These are phyloP conservation scores for Trypanosoma vivax DNA, from an alignment of 208 protist species.

Conservation along the genomic window DNA sequence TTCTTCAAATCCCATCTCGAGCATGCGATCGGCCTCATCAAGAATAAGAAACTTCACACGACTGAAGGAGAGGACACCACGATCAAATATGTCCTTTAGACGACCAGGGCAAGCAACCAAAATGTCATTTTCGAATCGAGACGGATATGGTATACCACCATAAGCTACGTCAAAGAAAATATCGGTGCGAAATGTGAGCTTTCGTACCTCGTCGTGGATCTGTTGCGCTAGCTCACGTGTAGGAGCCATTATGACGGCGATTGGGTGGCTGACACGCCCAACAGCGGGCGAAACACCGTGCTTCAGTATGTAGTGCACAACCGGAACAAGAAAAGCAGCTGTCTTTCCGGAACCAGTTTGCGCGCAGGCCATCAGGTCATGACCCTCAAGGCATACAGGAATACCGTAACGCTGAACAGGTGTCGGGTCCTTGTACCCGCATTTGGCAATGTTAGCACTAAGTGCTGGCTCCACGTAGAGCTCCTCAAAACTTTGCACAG, in stretches of 20 bases:
- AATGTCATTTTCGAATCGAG: constrained; percentile 94
- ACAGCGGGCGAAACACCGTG: constrained; percentile 63
- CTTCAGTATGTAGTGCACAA: constrained; percentile 93
- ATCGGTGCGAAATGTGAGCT: constrained; percentile 93
- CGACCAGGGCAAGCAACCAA: constrained; percentile 88
- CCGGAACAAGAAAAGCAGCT: constrained; percentile 96
- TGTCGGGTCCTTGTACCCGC: constrained; percentile 95
- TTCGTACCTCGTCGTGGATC: constrained; percentile 94
- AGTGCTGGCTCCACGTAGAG: constrained; percentile 82
- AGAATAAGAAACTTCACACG: constrained; percentile 92
- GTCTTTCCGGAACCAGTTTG: constrained; percentile 99
- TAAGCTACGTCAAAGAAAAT: constrained; percentile 95
- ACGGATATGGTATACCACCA: constrained; percentile 92
- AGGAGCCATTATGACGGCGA: constrained; percentile 92
- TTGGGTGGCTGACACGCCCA: constrained; percentile 47
- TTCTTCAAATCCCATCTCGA: constrained; percentile 99
- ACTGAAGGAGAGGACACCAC: constrained; percentile 73
- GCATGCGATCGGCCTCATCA: constrained; percentile 98
- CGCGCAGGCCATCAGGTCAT: constrained; percentile 98
- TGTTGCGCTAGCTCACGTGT: constrained; percentile 95
- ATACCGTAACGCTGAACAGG: constrained; percentile 97
- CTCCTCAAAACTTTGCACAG: constrained; percentile 80
- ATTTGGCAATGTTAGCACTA: constrained; percentile 90
- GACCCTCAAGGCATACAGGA: constrained; percentile 85
- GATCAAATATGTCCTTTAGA: constrained; percentile 85